Evolutionary conservation across 768 basidiomycete genomes (phyloP).

Genomic region (Tephrocybe rancida): DNA sequence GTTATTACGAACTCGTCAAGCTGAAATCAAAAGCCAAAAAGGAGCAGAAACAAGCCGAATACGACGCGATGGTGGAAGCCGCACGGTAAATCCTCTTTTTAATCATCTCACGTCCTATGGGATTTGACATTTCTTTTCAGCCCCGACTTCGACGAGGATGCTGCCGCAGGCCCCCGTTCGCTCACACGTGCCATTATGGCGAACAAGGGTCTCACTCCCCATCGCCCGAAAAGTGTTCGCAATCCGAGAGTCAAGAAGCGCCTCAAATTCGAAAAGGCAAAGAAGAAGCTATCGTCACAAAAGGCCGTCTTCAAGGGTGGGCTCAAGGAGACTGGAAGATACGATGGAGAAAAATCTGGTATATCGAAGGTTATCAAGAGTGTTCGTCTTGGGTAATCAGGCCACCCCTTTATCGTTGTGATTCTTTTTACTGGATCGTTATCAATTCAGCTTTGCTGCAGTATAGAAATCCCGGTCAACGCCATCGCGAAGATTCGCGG

Average conservation of each 20-base stretch:
- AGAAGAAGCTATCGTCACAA: slow-evolving; percentile 88
- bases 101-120: not conserved
- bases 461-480: no score
- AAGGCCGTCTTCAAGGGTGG: slow-evolving; percentile 95
- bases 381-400: slow-evolving; percentile 60
- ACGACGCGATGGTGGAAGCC: slow-evolving; percentile 65
- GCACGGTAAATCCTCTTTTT: slow-evolving; percentile 48
- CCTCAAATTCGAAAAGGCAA: slow-evolving; percentile 90
- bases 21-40: slow-evolving; percentile 70
- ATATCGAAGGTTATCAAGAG: slow-evolving; percentile 91
- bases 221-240: slow-evolving; percentile 84
- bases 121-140: slow-evolving; percentile 18
- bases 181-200: slow-evolving; percentile 90
- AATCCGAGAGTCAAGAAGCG: slow-evolving; percentile 99
- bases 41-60: slow-evolving; percentile 77
- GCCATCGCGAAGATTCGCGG: no score
- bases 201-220: slow-evolving; percentile 94
- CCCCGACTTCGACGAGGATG: slow-evolving; percentile 33
- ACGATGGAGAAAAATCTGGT: slow-evolving; percentile 92
- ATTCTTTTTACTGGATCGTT: not conserved
- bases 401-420: slow-evolving; percentile 6
- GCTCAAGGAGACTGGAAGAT: slow-evolving; percentile 63
- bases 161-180: slow-evolving; percentile 73
- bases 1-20: slow-evolving; percentile 92
- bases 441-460: not conserved